A percentile compares a stretch with the other conserved stretches of the same genome.
Conservation (phyloP, 345 rosid species). For the Triadica sebifera region DNA sequence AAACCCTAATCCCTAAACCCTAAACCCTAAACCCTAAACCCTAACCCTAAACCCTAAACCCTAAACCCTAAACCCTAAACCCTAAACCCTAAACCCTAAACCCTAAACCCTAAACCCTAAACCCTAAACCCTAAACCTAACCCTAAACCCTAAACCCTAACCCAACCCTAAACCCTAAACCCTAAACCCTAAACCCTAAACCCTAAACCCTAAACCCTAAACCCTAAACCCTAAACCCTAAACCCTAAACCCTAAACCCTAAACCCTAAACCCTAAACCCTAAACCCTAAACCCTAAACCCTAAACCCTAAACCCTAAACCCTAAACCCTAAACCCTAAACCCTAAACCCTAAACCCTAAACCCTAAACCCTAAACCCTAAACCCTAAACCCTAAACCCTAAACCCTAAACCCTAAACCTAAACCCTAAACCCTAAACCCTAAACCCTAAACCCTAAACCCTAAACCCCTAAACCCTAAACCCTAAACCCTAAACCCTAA, state of each 20-base stretch:
- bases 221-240: background rate
- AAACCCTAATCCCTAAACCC: constrained; percentile 14
- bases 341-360: constrained; percentile 16
- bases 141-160: constrained; percentile 19
- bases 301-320: constrained; percentile 17
- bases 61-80: constrained; percentile 21
- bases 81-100: constrained; percentile 15
- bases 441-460: constrained; percentile 32
- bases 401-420: constrained; percentile 13
- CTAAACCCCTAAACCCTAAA: constrained; percentile 30
- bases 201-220: background rate
- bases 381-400: constrained; percentile 19
- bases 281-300: constrained; percentile 22
- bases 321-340: constrained; percentile 17
- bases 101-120: constrained; percentile 17
- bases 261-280: constrained; percentile 9
- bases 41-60: constrained; percentile 22
- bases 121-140: constrained; percentile 14
- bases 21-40: constrained; percentile 17
- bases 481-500: constrained; percentile 33
- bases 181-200: constrained; percentile 14
- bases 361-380: constrained; percentile 14
- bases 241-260: background rate
- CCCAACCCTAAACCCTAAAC: constrained; percentile 19
- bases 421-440: constrained; percentile 24